A percentile compares a stretch with the other conserved stretches of the same genome.
These are phyloP conservation scores for Penicillium tannophilum DNA, from an alignment of 495 filamentous ascomycete species.

Conservation along the genomic window DNA sequence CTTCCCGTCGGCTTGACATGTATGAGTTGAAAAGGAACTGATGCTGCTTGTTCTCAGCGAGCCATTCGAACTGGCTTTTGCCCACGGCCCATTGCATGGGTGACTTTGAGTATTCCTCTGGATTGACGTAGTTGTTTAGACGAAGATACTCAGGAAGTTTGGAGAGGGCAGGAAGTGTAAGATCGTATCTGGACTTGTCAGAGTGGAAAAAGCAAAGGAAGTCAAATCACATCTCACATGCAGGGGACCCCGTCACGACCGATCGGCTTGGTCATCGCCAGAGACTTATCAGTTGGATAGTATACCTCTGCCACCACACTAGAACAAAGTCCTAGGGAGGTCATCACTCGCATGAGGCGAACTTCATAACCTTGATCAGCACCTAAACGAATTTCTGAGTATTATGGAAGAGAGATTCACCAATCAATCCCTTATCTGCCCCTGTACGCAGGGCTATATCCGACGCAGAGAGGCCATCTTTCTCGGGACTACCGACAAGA, in stretches of 20 bases:
- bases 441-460: not conserved
- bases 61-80: conserved; percentile 21
- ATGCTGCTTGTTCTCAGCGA: conserved; percentile 10
- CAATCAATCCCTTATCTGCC: not conserved
- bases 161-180: conserved; percentile 16
- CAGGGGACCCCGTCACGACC: conserved; percentile 23
- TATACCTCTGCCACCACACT: conserved; percentile 32
- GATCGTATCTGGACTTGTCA: conserved; percentile 18
- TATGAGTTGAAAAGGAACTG: conserved; percentile 38
- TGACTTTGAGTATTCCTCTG: conserved; percentile 17
- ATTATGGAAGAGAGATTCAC: not conserved
- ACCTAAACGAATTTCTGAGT: too few species aligned
- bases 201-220: not conserved
- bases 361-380: conserved; percentile 2
- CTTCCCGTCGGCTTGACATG: conserved; percentile 43
- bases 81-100: conserved; percentile 17
- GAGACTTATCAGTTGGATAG: conserved; percentile 34
- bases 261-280: conserved; percentile 37
- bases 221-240: conserved; percentile 10
- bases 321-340: conserved; percentile 8
- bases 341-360: conserved; percentile 16
- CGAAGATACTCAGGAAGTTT: conserved; percentile 25
- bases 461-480: not conserved
- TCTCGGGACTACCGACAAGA: not conserved
- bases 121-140: conserved; percentile 17